Percentiles rank a stretch among this genome's conserved stretches.
Conservation (phyloP, 2,329 filamentous ascomycete genomes). For the Fonsecaea erecta region DNA sequence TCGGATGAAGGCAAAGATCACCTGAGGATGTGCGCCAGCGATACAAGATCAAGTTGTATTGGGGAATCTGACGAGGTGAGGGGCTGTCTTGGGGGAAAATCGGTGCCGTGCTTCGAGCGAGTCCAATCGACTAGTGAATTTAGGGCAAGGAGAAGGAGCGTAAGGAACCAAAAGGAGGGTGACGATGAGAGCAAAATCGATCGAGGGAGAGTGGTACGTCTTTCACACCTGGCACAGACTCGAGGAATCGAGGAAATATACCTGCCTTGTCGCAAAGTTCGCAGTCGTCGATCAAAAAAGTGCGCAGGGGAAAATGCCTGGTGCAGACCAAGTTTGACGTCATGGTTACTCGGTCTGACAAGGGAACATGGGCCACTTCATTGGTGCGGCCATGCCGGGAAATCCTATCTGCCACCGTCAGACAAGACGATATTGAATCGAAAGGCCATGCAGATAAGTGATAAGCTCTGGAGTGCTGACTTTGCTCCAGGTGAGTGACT, state of each 20-base stretch:
- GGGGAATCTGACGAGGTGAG: not conserved
- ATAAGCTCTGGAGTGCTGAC: not conserved
- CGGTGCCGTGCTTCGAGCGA: slow-evolving; percentile 15
- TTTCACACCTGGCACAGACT: not conserved
- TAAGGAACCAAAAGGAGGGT: not conserved
- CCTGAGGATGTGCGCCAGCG: slow-evolving; percentile 7
- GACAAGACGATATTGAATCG: not conserved
- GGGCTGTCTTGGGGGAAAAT: slow-evolving; percentile 13
- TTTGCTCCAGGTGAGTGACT: not conserved
- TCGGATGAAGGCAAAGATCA: not conserved
- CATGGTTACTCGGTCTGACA: not conserved
- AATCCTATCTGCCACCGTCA: not conserved
- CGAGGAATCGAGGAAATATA: not conserved
- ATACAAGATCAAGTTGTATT: slow-evolving; percentile 12
- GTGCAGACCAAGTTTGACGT: not conserved
- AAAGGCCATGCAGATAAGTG: not conserved
- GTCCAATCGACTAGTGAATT: not conserved
- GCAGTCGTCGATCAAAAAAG: slow-evolving; percentile 11
- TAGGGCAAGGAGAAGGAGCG: not conserved
- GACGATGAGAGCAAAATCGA: not conserved
- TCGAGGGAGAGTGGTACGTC: not conserved
- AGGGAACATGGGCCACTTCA: no score
- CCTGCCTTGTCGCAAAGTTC: not conserved
- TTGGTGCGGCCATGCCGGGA: not conserved
- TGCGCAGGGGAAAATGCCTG: not conserved